Conservation (phyloP, 768 basidiomycete species). For the Macrolepiota fuliginosa region DNA sequence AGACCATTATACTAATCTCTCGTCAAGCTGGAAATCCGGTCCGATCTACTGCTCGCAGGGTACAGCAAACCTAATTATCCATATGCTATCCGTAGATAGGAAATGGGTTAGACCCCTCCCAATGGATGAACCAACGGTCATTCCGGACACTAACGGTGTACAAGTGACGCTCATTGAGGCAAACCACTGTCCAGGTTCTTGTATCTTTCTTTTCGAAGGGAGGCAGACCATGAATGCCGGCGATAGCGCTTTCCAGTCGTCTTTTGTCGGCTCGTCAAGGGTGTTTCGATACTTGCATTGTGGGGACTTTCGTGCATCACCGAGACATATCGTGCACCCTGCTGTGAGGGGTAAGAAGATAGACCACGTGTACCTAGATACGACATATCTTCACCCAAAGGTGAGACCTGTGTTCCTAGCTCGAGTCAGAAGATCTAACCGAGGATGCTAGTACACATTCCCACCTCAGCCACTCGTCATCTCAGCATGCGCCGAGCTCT, state of each 20-base stretch:
- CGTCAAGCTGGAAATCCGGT: conserved; percentile 83
- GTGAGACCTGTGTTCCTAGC: conserved; percentile 25
- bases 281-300: conserved; percentile 92
- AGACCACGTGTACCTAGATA: conserved; percentile 91
- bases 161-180: conserved; percentile 94
- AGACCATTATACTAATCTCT: conserved; percentile 93
- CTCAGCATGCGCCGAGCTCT: conserved; percentile 86
- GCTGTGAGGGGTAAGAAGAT: conserved; percentile 77
- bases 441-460: conserved; percentile 71
- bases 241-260: conserved; percentile 72
- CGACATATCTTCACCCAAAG: conserved; percentile 92
- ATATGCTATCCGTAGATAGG: conserved; percentile 86
- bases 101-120: conserved; percentile 90
- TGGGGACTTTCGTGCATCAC: conserved; percentile 91
- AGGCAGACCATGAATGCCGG: conserved; percentile 86
- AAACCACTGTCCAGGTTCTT: conserved; percentile 97
- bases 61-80: conserved; percentile 88
- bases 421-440: neutral
- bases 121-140: conserved; percentile 67
- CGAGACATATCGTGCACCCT: conserved; percentile 83
- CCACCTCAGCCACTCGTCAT: conserved; percentile 95
- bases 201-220: conserved; percentile 92
- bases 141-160: conserved; percentile 85
- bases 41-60: conserved; percentile 96
- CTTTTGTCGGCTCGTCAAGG: conserved; percentile 64